Evolutionary conservation across 441 rosid species (phyloP).

Genomic region (Corymbia citriodora): DNA sequence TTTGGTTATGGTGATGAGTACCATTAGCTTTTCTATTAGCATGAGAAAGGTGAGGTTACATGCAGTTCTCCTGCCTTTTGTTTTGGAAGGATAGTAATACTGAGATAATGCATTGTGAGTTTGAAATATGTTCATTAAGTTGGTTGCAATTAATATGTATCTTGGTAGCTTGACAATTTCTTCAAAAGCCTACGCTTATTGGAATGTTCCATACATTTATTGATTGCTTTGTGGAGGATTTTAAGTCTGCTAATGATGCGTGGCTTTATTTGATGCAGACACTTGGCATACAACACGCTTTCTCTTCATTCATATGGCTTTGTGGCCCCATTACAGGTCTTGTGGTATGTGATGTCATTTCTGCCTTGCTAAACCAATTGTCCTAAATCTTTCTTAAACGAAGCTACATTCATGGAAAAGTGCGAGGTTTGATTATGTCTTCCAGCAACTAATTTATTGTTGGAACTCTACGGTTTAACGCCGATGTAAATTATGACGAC

Average conservation of each 20-base stretch:
- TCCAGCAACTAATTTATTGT: not conserved
- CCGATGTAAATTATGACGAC: not conserved
- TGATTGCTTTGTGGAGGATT: conserved; percentile 3
- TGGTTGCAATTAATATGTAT: not conserved
- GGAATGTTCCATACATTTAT: not conserved
- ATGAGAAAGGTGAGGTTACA: not conserved
- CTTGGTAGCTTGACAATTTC: not conserved
- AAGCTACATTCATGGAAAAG: not conserved
- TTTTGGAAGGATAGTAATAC: not conserved
- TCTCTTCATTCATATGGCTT: conserved; percentile 96
- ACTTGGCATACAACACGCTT: conserved; percentile 88
- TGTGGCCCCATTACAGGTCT: conserved; percentile 98
- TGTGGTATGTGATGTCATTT: conserved; percentile 56
- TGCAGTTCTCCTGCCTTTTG: not conserved
- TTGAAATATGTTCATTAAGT: not conserved
- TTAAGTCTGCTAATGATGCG: not conserved
- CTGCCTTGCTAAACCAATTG: not conserved
- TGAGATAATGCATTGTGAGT: not conserved
- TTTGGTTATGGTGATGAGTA: not conserved
- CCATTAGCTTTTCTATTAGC: not conserved
- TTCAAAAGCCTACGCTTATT: not conserved
- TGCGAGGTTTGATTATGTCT: not conserved
- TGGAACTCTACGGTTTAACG: not conserved
- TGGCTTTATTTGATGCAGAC: conserved; percentile 57
- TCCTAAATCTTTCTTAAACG: not conserved